Percentiles rank a stretch among this genome's conserved stretches.
These are phyloP conservation scores for Leavenworthia alabamica DNA, from an alignment of 345 rosid species.

Conservation along the genomic window DNA sequence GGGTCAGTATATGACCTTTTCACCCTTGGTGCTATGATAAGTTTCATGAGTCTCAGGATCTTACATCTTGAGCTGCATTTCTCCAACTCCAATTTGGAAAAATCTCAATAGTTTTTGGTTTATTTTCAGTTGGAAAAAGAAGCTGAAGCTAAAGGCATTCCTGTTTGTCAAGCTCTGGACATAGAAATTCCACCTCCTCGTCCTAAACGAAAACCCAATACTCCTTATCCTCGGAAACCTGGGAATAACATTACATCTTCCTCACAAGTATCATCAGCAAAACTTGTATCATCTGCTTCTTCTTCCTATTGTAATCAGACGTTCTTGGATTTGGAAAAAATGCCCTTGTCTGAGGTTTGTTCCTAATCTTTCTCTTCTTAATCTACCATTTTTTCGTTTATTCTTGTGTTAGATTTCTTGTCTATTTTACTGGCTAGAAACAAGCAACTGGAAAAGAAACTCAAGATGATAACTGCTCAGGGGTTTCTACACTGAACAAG, in stretches of 20 bases:
- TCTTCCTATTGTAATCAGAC: conserved; percentile 39
- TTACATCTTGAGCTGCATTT: conserved; percentile 22
- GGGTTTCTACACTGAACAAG: conserved; percentile 45
- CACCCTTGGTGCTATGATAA: conserved; percentile 4
- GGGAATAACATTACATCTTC: conserved; percentile 35
- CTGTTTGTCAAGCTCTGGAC: conserved; percentile 68
- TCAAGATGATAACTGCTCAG: conserved; percentile 66
- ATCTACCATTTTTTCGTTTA: not conserved
- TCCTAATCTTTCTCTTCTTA: conserved; percentile 1
- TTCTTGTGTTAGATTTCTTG: conserved; percentile 6
- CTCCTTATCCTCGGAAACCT: conserved; percentile 89
- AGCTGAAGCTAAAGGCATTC: conserved; percentile 80
- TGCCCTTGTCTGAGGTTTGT: conserved; percentile 55
- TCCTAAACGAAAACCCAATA: conserved; percentile 87
- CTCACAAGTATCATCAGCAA: conserved; percentile 33
- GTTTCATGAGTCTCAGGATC: conserved; percentile 9
- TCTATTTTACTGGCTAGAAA: conserved; percentile 35
- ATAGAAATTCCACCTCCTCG: conserved; percentile 98
- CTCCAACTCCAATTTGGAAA: conserved; percentile 1
- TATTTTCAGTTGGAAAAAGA: conserved; percentile 83
- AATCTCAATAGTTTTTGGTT: conserved; percentile 6
- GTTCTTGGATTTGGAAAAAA: conserved; percentile 55
- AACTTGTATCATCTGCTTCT: conserved; percentile 40
- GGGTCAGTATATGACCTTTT: conserved; percentile 23
- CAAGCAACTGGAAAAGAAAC: conserved; percentile 42